Evolutionary conservation across 306 rosid genomes (phyloP), one percentile per base, ranked within the genome.

Genomic region (Calophaca sinica): DNA sequence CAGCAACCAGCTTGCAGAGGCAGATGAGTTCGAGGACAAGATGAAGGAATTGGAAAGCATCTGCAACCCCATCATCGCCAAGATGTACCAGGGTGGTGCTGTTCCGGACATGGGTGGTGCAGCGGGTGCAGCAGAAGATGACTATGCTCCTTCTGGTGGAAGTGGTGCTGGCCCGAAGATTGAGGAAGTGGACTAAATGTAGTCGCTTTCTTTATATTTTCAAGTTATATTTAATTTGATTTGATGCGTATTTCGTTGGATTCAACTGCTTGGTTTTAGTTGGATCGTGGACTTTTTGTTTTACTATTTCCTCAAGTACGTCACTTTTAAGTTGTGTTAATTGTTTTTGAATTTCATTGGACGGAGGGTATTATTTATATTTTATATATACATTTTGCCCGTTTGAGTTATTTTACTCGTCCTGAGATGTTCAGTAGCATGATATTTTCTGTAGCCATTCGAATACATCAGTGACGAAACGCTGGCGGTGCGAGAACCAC

Each of bases 11-110:
- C 88, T 88, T 0, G 93, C 90, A 0, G 90, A 86, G 68, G 68
- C 80, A 3, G 84, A 80, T 52, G 84, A 80, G 73, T 80, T 80
- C 14, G 88, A 88, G 12, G 93, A 88, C 76, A 88, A 88, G 72
- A 86, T 88, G 93, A 88, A 88, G 86, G 93, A 88, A 70, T 29
- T 88, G 77, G 93, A 88, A 77, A 82, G 90, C 84, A 79, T 88
- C 62, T 88, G 85, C 78, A 81, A 81, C 63, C 85, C 85, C 0
- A 81, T 81, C 78, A 81, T 81, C 9, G 85, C 85, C 28, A 81
- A 81, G 85, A 81, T 81, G 85, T 81, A 88, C 75, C 90, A 88
- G 72, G 93, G 87, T 2, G 87, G 90, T 5, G 93, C 90, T 0
- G 74, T 59, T 38, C 84, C 84, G 0, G 84, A 75, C 51, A 68